A percentile compares a stretch with the other conserved stretches of the same genome.
These are phyloP conservation scores for Solanum clarkiae DNA, from an alignment of 257 asterid species.

Conservation along the genomic window DNA sequence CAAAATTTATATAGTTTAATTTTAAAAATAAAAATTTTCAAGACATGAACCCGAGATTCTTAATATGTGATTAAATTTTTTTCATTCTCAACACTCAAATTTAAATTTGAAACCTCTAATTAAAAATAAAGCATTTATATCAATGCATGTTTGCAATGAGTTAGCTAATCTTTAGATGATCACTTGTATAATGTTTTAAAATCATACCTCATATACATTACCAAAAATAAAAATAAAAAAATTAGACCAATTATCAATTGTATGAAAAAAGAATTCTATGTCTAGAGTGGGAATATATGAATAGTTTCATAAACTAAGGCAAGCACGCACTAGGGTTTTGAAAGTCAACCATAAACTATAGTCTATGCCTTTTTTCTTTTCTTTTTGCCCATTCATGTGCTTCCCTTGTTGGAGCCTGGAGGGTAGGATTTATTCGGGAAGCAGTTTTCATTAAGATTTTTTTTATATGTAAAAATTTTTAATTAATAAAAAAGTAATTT, in stretches of 20 bases:
- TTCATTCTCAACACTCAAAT: no score
- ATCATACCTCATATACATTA: background rate
- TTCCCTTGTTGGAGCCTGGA: no score
- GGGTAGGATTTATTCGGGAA: no score
- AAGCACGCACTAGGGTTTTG: background rate
- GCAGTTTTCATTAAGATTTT: accelerated
- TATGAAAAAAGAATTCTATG: background rate
- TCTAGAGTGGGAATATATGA: background rate
- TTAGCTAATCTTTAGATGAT: no score
- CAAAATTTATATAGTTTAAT: no score
- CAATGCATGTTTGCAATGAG: no score
- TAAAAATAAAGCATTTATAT: accelerated
- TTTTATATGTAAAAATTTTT: no score
- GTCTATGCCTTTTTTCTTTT: background rate
- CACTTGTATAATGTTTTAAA: background rate
- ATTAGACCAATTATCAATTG: background rate
- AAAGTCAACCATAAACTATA: background rate
- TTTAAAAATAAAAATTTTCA: no score
- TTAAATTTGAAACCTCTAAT: accelerated
- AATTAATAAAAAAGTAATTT: no score
- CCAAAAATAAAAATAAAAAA: no score
- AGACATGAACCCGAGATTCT: accelerated
- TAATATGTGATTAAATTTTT: no score
- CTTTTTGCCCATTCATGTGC: no score
- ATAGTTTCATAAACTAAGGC: background rate